A percentile compares a stretch with the other conserved stretches of the same genome.
Evolutionary conservation across 2,329 filamentous ascomycete genomes (phyloP).

Genomic region (Trichophyton equinum): DNA sequence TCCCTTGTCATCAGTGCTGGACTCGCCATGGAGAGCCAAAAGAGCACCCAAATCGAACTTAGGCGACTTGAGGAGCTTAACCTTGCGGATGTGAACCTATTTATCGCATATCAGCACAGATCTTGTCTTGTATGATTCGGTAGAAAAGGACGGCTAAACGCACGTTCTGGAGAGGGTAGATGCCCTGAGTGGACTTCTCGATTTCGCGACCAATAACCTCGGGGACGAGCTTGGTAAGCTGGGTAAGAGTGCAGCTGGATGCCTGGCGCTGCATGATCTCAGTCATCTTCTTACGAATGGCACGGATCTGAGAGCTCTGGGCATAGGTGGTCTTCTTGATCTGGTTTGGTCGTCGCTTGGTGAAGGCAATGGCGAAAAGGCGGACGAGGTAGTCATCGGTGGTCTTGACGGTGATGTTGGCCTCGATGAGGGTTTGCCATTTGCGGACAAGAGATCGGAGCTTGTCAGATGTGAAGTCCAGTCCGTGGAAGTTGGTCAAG

Average conservation of each 20-base stretch:
- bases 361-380: constrained; percentile 98
- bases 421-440: constrained; percentile 99
- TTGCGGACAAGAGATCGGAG: constrained; percentile 97
- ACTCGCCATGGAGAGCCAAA: constrained; percentile 95
- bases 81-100: constrained; percentile 98
- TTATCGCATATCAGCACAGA: constrained; percentile 1
- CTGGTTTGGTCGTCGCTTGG: constrained; percentile 97
- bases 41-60: constrained; percentile 98
- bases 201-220: constrained; percentile 99
- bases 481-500: constrained; percentile 99
- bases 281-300: constrained; percentile 98
- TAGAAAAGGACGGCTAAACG: constrained; percentile 23
- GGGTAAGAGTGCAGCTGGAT: constrained; percentile 80
- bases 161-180: constrained; percentile 99
- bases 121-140: background rate
- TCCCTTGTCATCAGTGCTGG: constrained; percentile 85
- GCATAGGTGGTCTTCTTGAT: constrained; percentile 99
- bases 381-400: constrained; percentile 99
- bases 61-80: constrained; percentile 96
- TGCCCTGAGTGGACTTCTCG: constrained; percentile 98
- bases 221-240: constrained; percentile 97
- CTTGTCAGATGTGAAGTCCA: constrained; percentile 99
- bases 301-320: constrained; percentile 88
- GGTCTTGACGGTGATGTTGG: constrained; percentile 99
- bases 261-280: constrained; percentile 98